phyloP scores from a whole-genome alignment of 768 basidiomycete genomes.

The Lactarius psammicola region DNA sequence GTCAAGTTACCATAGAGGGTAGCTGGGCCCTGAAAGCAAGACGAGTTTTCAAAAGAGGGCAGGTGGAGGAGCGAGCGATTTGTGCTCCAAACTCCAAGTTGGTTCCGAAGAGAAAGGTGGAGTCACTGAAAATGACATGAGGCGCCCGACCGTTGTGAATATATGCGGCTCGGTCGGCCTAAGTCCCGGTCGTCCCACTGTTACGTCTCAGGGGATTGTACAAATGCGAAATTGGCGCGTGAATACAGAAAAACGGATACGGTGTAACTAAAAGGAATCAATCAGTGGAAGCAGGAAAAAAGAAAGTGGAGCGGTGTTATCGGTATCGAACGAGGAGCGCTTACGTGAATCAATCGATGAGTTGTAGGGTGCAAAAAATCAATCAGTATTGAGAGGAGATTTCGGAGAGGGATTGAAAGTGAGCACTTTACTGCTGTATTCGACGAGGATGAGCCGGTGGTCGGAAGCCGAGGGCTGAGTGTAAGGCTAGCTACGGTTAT shows the following conservation, averaged over 20 bases:
- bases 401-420: not conserved
- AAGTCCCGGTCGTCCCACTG: not conserved
- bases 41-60: conserved; percentile 19
- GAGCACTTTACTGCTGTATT: not conserved
- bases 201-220: conserved; percentile 3
- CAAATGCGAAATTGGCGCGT: conserved; percentile 11
- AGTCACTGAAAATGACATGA: not conserved
- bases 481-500: not conserved
- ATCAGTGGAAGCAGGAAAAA: conserved; percentile 4
- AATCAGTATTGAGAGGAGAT: not conserved
- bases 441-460: conserved; percentile 9
- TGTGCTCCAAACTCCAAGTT: conserved; percentile 16
- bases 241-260: conserved; percentile 12
- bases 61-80: conserved; percentile 18
- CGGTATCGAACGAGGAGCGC: conserved; percentile 12
- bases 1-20: conserved; percentile 9
- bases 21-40: conserved; percentile 12
- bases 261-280: conserved; percentile 1
- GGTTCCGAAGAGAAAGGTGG: conserved; percentile 11
- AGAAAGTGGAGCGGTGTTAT: conserved; percentile 12
- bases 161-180: conserved; percentile 14
- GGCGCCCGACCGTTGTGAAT: not conserved
- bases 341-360: conserved; percentile 27
- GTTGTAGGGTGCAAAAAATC: not conserved
- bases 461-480: not conserved